phyloP scores from a whole-genome alignment of 2,329 filamentous ascomycete species.

The Seiridium cupressi region DNA sequence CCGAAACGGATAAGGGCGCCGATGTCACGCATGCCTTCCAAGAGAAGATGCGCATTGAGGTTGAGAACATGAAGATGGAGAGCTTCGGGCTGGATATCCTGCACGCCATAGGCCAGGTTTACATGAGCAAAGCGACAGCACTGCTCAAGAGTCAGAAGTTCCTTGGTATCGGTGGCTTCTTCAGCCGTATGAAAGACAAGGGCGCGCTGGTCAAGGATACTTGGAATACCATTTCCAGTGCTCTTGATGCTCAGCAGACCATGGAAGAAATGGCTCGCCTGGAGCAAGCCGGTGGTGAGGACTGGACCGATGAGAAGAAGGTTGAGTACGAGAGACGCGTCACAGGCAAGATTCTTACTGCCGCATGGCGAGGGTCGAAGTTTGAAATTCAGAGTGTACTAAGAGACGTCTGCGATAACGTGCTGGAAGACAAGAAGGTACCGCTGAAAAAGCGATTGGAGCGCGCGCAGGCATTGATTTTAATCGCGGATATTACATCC shows the following conservation, averaged over 20 bases:
- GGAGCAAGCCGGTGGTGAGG: constrained; percentile 91
- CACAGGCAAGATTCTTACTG: constrained; percentile 96
- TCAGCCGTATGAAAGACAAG: constrained; percentile 92
- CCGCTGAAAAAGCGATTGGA: constrained; percentile 83
- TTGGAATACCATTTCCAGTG: constrained; percentile 95
- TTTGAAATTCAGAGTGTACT: constrained; percentile 98
- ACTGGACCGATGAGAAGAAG: constrained; percentile 98
- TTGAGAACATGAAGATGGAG: constrained; percentile 99
- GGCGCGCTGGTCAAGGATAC: constrained; percentile 96
- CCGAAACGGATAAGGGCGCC: constrained; percentile 85
- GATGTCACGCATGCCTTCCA: constrained; percentile 89
- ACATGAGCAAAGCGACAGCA: constrained; percentile 80
- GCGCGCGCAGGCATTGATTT: constrained; percentile 82
- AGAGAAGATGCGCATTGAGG: constrained; percentile 90
- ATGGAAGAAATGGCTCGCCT: constrained; percentile 99
- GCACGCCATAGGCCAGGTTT: constrained; percentile 90
- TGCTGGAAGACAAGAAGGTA: constrained; percentile 78
- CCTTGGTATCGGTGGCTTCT: constrained; percentile 93
- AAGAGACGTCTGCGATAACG: constrained; percentile 87
- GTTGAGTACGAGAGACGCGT: constrained; percentile 93
- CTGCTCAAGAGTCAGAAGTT: constrained; percentile 96
- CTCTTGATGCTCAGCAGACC: constrained; percentile 95
- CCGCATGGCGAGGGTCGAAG: constrained; percentile 93
- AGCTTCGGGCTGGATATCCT: constrained; percentile 95
- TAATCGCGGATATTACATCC: constrained; percentile 85